Evolutionary conservation across 148 eudicot species (phyloP).

Genomic region (Cornus kousa): DNA sequence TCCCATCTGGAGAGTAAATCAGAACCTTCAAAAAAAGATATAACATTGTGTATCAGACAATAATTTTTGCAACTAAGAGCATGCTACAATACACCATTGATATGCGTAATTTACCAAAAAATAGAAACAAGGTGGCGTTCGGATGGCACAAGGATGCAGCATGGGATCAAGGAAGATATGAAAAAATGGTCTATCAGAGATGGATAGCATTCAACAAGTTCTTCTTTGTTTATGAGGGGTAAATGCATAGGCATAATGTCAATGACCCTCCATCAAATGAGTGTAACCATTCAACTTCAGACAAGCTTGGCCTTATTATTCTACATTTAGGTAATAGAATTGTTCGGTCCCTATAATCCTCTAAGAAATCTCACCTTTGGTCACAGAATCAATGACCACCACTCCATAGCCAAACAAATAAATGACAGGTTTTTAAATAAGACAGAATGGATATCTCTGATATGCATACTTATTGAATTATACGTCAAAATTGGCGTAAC

Average conservation of each 20-base stretch:
- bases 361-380: neutral
- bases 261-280: neutral
- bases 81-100: neutral
- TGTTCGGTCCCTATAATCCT: neutral
- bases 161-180: neutral
- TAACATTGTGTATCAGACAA: neutral
- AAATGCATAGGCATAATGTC: neutral
- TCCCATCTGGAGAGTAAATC: constrained; percentile 90
- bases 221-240: neutral
- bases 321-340: neutral
- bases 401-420: neutral
- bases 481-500: neutral
- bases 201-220: neutral
- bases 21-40: constrained; percentile 52
- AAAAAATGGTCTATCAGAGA: neutral
- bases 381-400: neutral
- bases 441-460: constrained; percentile 2
- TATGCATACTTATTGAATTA: neutral
- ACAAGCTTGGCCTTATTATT: neutral
- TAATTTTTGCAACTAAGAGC: neutral
- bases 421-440: neutral
- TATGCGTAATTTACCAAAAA: neutral
- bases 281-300: neutral
- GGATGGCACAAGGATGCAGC: neutral
- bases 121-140: neutral